These are phyloP conservation scores for Crassisporium funariophilum DNA, from an alignment of 768 basidiomycete genomes.

Conservation along the genomic window DNA sequence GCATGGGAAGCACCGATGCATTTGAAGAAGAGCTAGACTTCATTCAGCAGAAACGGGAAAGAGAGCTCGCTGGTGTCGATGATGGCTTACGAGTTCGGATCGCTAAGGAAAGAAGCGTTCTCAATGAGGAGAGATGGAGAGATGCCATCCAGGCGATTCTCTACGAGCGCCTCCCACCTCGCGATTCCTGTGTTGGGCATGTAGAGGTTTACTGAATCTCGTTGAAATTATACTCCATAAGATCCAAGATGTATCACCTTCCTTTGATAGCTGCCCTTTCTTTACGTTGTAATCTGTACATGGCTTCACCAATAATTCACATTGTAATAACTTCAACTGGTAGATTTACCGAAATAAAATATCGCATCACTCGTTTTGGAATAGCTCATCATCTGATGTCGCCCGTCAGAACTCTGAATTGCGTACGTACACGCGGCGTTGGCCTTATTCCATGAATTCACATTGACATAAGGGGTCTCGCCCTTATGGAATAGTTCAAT, in stretches of 20 bases:
- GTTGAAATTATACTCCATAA: conserved; percentile 3
- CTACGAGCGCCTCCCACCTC: conserved; percentile 1
- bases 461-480: too few relatives aligned
- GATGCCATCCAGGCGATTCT: conserved; percentile 11
- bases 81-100: conserved; percentile 2
- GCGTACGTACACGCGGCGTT: too few relatives aligned
- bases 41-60: conserved; percentile 8
- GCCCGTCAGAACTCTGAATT: too few relatives aligned
- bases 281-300: too few relatives aligned
- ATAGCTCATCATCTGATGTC: too few relatives aligned
- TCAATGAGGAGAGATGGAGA: conserved; percentile 14
- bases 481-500: too few relatives aligned
- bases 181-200: not conserved
- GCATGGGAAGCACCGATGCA: conserved; percentile 3
- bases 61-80: not conserved
- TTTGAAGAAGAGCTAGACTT: conserved; percentile 17
- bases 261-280: conserved; percentile 22
- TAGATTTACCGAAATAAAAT: too few relatives aligned
- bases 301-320: too few relatives aligned
- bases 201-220: conserved; percentile 2
- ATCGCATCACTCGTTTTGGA: too few relatives aligned
- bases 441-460: too few relatives aligned
- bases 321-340: too few relatives aligned
- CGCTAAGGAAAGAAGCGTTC: conserved; percentile 2
- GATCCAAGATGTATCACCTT: too few relatives aligned